Base-by-base conservation (phyloP, 306 rosid genomes). In the Vigna mungo region DNA sequence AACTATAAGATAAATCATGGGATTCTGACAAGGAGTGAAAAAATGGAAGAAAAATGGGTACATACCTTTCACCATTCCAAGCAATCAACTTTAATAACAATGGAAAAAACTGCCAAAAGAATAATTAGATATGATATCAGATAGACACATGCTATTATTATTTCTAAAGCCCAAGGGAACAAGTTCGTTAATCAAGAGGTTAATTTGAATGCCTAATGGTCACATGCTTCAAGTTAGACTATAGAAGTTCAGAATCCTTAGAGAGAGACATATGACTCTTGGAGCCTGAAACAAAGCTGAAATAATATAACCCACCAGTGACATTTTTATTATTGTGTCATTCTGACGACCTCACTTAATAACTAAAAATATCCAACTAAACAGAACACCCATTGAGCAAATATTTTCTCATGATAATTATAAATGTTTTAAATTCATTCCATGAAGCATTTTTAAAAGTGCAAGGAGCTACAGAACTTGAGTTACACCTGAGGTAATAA, bases 41-140 rank as follows among this genome's bases (percentile, higher is more conserved):
- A 4, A 43, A 14, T 21, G 47, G 13, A 16, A 15, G 16, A 23
- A 15, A 30, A 17, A 49, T 47, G 49, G 63, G 30, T 74, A 75
- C 86, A 82, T 80, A 95, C 97, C 87, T 91, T 83, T 92, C 93
- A 54, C 92, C 96, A 83, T 95, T 88, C 98, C 97, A 95, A 15
- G 93, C 96, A 41, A 92, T 87, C 90, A 95, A 85, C 89, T 95
- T 95, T 75, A 95, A 87, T 86, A 95, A 67, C 89, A 95, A 82
- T 10, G 98, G 98, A 88, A 88, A 95, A 84, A 95, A 95, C 98
- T 95, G 95, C 88, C 88, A 37, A 72, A 43, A 78, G 63, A 79
- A 65, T 17, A 65, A 69, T 73, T 17, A 62, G 55, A 64, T 27
- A 34, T 36, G 52, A 74, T 72, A 84, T 84, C 76, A 85, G 81